A percentile compares a stretch with the other conserved stretches of the same genome.
Evolutionary conservation across 768 basidiomycete species (phyloP).

Genomic region (Suillus plorans): DNA sequence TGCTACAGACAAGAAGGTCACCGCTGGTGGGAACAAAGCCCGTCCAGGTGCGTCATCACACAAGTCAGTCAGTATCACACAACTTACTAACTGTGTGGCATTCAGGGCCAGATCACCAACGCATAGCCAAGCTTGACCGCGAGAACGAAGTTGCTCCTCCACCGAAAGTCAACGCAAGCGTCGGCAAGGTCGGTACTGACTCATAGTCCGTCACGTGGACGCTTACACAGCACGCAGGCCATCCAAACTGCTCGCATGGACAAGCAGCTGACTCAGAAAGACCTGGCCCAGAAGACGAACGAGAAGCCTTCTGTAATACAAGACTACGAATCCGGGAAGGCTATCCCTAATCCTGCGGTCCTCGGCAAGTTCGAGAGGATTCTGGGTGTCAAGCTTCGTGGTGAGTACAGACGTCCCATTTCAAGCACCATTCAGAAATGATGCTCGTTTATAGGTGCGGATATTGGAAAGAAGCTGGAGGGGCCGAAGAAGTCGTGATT

Average conservation of each 20-base stretch:
- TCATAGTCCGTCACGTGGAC: slow-evolving; percentile 8
- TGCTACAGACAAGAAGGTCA: slow-evolving; percentile 78
- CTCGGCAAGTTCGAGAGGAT: slow-evolving; percentile 85
- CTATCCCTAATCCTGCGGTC: slow-evolving; percentile 84
- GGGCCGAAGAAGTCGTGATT: slow-evolving; percentile 69
- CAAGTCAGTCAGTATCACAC: neutral
- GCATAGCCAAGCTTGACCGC: slow-evolving; percentile 90
- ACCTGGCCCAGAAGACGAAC: slow-evolving; percentile 89
- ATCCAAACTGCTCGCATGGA: slow-evolving; percentile 81
- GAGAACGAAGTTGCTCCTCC: slow-evolving; percentile 97
- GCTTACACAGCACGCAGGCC: slow-evolving; percentile 46
- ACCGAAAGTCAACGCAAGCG: slow-evolving; percentile 67
- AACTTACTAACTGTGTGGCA: neutral
- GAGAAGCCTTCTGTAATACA: slow-evolving; percentile 87
- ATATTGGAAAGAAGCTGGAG: slow-evolving; percentile 88
- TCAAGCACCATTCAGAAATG: neutral
- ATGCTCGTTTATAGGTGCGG: slow-evolving; percentile 45
- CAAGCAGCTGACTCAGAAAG: slow-evolving; percentile 84
- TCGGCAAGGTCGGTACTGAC: slow-evolving; percentile 60
- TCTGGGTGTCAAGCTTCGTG: slow-evolving; percentile 87
- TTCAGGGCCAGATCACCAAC: slow-evolving; percentile 88
- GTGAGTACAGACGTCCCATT: slow-evolving; percentile 40
- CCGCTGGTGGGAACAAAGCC: slow-evolving; percentile 72
- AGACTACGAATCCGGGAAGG: slow-evolving; percentile 88
- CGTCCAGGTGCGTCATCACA: slow-evolving; percentile 53